A percentile compares a stretch with the other conserved stretches of the same genome.
phyloP scores from a whole-genome alignment of 2,329 filamentous ascomycete species.

The Calcarisporium arbuscula region DNA sequence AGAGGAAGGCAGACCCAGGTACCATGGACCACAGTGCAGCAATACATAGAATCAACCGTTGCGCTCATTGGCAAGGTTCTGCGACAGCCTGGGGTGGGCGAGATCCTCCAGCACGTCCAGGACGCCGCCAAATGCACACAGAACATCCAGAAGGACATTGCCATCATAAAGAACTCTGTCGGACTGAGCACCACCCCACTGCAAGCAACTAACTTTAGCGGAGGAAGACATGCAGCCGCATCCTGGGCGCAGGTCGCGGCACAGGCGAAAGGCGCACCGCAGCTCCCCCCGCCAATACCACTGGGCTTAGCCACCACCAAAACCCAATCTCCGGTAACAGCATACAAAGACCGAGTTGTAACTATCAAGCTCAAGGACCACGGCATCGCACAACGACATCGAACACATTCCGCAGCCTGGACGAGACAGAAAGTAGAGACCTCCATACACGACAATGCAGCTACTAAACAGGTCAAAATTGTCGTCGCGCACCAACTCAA shows the following conservation, averaged over 20 bases:
- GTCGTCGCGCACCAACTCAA: conserved; percentile 16
- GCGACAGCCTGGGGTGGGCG: conserved; percentile 11
- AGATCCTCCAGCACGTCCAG: conserved; percentile 15
- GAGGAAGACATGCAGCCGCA: conserved; percentile 7
- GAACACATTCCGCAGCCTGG: conserved; percentile 8
- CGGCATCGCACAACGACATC: conserved; percentile 11
- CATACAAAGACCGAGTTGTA: conserved; percentile 15
- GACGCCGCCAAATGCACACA: conserved; percentile 14
- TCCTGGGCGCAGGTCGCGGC: conserved; percentile 14
- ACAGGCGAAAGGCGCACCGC: conserved; percentile 8
- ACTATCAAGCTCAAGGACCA: conserved; percentile 17
- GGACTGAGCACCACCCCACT: conserved; percentile 12
- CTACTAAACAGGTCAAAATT: conserved; percentile 15
- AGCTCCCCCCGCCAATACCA: conserved; percentile 8
- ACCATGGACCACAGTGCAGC: too few species aligned
- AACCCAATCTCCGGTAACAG: conserved; percentile 12
- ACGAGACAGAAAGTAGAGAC: conserved; percentile 15
- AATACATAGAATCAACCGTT: conserved; percentile 13
- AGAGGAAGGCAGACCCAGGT: too few species aligned
- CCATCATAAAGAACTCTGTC: conserved; percentile 14
- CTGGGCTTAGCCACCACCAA: conserved; percentile 5
- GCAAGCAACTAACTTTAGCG: conserved; percentile 12
- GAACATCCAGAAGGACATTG: conserved; percentile 15
- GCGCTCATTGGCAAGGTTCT: conserved; percentile 12
- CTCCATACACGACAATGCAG: conserved; percentile 11